A percentile compares a stretch with the other conserved stretches of the same genome.
Evolutionary conservation across 768 basidiomycete genomes (phyloP).

Genomic region (Clitopilus passeckerianus): DNA sequence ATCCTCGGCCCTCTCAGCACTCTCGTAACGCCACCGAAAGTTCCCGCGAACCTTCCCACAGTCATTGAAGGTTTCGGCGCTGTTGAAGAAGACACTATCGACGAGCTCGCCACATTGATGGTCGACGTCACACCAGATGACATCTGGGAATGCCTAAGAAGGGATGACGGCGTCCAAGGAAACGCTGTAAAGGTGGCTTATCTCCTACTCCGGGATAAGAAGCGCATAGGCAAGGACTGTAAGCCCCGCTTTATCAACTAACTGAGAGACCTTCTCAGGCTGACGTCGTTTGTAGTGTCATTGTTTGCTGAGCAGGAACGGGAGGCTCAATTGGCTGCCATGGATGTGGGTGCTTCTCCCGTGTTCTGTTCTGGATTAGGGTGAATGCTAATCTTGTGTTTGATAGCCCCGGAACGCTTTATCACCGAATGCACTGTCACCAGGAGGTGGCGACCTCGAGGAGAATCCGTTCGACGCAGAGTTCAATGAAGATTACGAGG

Average conservation of each 20-base stretch:
- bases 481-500: slow-evolving; percentile 60
- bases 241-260: slow-evolving; percentile 23
- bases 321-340: slow-evolving; percentile 70
- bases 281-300: slow-evolving; percentile 42
- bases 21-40: slow-evolving; percentile 63
- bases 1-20: slow-evolving; percentile 71
- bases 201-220: slow-evolving; percentile 86
- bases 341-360: slow-evolving; percentile 57
- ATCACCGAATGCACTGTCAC: slow-evolving; percentile 65
- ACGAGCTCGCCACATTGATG: slow-evolving; percentile 72
- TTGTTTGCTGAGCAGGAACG: slow-evolving; percentile 83
- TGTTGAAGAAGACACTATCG: slow-evolving; percentile 88
- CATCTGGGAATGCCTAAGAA: slow-evolving; percentile 79
- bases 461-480: slow-evolving; percentile 81
- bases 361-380: slow-evolving; percentile 3
- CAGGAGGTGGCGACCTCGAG: slow-evolving; percentile 55
- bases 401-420: slow-evolving; percentile 63
- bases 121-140: slow-evolving; percentile 75
- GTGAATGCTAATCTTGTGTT: slow-evolving; percentile 6
- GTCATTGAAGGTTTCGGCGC: slow-evolving; percentile 86
- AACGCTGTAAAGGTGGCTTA: slow-evolving; percentile 97
- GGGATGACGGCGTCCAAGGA: slow-evolving; percentile 80
- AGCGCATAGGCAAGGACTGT: slow-evolving; percentile 80
- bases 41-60: slow-evolving; percentile 69
- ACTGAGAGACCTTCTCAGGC: background rate